These are phyloP conservation scores for Penicillium atrosanguineum DNA, from an alignment of 495 filamentous ascomycete genomes.

Conservation along the genomic window DNA sequence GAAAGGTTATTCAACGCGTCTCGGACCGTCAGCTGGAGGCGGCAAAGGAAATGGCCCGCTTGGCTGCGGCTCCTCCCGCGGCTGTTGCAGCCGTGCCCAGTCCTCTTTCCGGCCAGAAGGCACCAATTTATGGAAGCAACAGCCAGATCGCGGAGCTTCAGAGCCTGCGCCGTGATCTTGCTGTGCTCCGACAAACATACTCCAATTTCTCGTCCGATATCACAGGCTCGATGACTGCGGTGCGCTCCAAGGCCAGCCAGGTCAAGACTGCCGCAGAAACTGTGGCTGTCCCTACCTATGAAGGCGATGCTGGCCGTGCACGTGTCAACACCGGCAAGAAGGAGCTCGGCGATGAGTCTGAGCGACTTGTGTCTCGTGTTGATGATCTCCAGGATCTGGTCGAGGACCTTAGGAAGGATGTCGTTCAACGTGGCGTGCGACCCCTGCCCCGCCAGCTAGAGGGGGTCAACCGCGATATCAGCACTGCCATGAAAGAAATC, in stretches of 20 bases:
- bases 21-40: conserved; percentile 89
- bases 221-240: conserved; percentile 76
- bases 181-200: conserved; percentile 90
- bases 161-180: conserved; percentile 82
- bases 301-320: conserved; percentile 70
- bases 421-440: conserved; percentile 87
- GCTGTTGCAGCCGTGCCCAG: conserved; percentile 26
- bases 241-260: conserved; percentile 73
- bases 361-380: conserved; percentile 82
- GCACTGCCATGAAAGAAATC: conserved; percentile 74
- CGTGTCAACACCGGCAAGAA: conserved; percentile 88
- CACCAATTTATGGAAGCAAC: conserved; percentile 33
- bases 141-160: conserved; percentile 73
- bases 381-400: conserved; percentile 95
- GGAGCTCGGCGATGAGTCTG: conserved; percentile 75
- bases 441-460: conserved; percentile 91
- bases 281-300: conserved; percentile 58
- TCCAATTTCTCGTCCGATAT: conserved; percentile 86
- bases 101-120: conserved; percentile 13
- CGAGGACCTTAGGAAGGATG: conserved; percentile 96
- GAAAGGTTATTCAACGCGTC: conserved; percentile 75
- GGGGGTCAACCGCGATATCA: conserved; percentile 81
- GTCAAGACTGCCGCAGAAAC: conserved; percentile 75
- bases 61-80: conserved; percentile 64
- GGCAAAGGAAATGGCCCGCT: conserved; percentile 82